Evolutionary conservation across 2,329 filamentous ascomycete genomes (phyloP).

Genomic region (Epichloe brachyelytri): DNA sequence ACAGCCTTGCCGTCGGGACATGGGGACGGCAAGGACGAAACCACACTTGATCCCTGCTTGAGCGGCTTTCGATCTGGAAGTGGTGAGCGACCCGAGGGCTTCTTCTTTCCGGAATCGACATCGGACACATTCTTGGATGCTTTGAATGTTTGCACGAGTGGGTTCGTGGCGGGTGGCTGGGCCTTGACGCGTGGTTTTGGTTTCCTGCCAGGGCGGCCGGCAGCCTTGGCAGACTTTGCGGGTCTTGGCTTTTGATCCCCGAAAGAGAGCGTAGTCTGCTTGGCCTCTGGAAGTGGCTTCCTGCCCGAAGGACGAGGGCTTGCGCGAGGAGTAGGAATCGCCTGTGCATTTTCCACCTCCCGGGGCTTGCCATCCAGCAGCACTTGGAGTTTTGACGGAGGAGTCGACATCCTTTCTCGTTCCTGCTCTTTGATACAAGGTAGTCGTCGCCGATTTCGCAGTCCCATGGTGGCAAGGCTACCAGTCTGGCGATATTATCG

Average conservation of each 20-base stretch:
- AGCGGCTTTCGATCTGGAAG: conserved; percentile 2
- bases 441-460: conserved; percentile 37
- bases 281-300: conserved; percentile 29
- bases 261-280: conserved; percentile 40
- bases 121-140: conserved; percentile 25
- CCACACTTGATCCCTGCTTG: background rate
- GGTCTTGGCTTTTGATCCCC: conserved; percentile 10
- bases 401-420: conserved; percentile 22
- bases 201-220: conserved; percentile 20
- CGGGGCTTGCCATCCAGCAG: conserved; percentile 22
- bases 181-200: conserved; percentile 21
- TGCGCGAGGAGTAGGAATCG: conserved; percentile 44
- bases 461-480: conserved; percentile 48
- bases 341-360: conserved; percentile 29
- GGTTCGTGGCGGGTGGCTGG: conserved; percentile 26
- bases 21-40: background rate
- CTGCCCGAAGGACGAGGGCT: conserved; percentile 40
- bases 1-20: background rate
- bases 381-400: conserved; percentile 10
- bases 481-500: conserved; percentile 71
- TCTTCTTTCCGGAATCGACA: conserved; percentile 12
- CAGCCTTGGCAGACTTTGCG: conserved; percentile 10
- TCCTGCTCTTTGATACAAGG: conserved; percentile 32
- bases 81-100: conserved; percentile 5
- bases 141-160: conserved; percentile 30